Evolutionary conservation across 352 stramenopile species (phyloP).

Genomic region (Poterioochromonas sp.): DNA sequence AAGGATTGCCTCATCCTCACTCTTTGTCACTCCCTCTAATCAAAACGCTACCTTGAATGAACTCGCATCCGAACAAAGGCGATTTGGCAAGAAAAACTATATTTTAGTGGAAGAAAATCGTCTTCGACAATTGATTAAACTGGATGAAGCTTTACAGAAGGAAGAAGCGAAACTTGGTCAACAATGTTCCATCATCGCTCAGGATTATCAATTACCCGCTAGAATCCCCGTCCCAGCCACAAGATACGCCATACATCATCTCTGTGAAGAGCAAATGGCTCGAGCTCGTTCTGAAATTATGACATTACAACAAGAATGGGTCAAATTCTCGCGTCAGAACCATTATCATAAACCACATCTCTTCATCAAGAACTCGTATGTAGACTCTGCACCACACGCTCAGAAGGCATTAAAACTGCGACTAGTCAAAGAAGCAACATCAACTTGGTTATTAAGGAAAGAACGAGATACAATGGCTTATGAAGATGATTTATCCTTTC

Average conservation of each 20-base stretch:
- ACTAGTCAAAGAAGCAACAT: not conserved
- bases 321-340: not conserved
- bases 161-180: not conserved
- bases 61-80: not conserved
- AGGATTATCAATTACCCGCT: not conserved
- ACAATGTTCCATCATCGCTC: not conserved
- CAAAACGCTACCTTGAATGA: not conserved
- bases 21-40: not conserved
- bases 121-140: not conserved
- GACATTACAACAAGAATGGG: not conserved
- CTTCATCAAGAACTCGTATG: not conserved
- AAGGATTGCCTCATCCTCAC: not conserved
- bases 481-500: conserved; percentile 22
- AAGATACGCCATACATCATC: conserved; percentile 1
- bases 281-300: not conserved
- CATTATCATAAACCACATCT: not conserved
- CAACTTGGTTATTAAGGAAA: not conserved
- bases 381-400: not conserved
- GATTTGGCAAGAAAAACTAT: not conserved
- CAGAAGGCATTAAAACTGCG: not conserved
- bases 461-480: conserved; percentile 8
- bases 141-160: not conserved
- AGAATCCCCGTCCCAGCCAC: conserved; percentile 19
- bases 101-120: conserved; percentile 13
- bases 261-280: conserved; percentile 1